Percentiles rank a stretch among this genome's conserved stretches.
Conservation (phyloP, 495 filamentous ascomycete genomes). For the Neurospora sp. region DNA sequence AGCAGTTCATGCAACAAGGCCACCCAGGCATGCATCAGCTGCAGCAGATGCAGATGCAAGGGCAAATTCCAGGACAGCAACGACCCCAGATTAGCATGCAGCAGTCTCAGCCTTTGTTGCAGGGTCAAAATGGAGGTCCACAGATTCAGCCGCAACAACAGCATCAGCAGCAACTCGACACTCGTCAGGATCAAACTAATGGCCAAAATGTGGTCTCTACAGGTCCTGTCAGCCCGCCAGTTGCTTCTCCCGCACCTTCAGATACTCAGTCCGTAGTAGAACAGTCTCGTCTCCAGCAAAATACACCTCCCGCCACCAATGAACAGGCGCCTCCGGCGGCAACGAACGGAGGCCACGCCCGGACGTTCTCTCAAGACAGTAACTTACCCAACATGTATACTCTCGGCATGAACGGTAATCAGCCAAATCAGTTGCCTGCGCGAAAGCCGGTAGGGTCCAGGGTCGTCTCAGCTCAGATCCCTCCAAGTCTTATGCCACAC, state of each 20-base stretch:
- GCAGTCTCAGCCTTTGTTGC: constrained; percentile 5
- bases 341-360: neutral
- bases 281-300: constrained; percentile 7
- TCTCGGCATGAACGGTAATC: neutral
- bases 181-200: neutral
- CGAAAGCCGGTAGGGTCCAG: constrained; percentile 5
- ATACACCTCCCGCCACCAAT: constrained; percentile 10
- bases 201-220: neutral
- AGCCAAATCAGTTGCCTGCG: neutral
- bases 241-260: constrained; percentile 5
- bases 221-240: neutral
- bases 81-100: constrained; percentile 1
- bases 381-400: neutral
- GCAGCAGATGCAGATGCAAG: constrained; percentile 1
- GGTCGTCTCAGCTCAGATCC: neutral
- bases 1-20: constrained; percentile 2
- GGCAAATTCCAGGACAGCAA: constrained; percentile 1
- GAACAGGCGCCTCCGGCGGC: neutral
- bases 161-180: constrained; percentile 1
- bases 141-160: neutral
- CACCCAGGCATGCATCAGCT: constrained; percentile 1
- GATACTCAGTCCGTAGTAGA: constrained; percentile 8
- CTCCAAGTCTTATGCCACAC: neutral
- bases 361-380: neutral
- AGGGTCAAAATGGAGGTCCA: neutral